phyloP scores from a whole-genome alignment of 2,329 filamentous ascomycete genomes.

The Epichloe brachyelytri region DNA sequence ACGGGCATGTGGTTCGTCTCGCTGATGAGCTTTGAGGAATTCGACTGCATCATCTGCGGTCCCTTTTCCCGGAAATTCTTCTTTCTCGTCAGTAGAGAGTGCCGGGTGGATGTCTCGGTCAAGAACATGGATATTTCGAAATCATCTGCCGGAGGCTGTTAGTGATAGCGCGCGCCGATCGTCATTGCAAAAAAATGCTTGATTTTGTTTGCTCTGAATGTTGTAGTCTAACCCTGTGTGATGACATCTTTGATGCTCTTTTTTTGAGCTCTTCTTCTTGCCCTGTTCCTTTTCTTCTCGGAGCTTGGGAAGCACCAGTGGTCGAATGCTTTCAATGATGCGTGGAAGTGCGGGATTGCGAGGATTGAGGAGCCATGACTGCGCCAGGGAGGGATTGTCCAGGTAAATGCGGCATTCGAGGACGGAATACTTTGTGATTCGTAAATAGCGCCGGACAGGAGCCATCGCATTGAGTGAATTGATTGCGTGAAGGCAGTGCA shows the following conservation, averaged over 20 bases:
- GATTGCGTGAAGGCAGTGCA: not conserved
- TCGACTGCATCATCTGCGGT: conserved; percentile 42
- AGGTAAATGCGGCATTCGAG: conserved; percentile 96
- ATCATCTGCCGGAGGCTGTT: conserved; percentile 48
- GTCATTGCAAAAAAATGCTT: not conserved
- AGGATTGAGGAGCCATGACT: conserved; percentile 73
- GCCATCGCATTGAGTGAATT: conserved; percentile 45
- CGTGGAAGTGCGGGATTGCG: conserved; percentile 64
- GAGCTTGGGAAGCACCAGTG: conserved; percentile 79
- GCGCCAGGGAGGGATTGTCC: conserved; percentile 71
- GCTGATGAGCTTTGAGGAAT: conserved; percentile 48
- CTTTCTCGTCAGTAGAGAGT: conserved; percentile 75
- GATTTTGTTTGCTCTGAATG: not conserved
- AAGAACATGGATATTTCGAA: conserved; percentile 94
- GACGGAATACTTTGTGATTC: conserved; percentile 86
- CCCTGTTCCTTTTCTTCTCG: conserved; percentile 62
- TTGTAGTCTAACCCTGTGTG: conserved; percentile 46
- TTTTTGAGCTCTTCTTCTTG: conserved; percentile 55
- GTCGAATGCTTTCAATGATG: conserved; percentile 74
- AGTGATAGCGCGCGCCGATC: not conserved
- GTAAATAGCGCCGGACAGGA: conserved; percentile 75
- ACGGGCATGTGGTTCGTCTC: conserved; percentile 41
- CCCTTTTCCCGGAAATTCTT: conserved; percentile 58
- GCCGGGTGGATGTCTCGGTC: conserved; percentile 71
- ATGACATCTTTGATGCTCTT: conserved; percentile 82